Conservation (phyloP, 306 rosid genomes). For the Sicyos edulis region DNA sequence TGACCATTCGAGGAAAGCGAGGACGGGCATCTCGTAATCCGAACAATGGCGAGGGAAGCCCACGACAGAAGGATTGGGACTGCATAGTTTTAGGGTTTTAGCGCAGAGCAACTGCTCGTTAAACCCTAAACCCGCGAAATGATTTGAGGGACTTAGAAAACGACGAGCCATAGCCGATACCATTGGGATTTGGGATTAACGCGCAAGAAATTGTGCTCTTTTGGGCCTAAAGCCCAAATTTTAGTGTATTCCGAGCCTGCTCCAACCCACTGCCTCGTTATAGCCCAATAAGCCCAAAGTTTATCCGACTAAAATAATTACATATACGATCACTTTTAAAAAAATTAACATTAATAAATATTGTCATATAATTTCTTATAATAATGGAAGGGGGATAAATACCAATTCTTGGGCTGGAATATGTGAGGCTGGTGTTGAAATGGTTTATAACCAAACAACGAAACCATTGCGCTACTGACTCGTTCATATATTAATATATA, state of each 20-base stretch:
- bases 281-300: slow-evolving; percentile 2
- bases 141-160: neutral
- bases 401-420: no score
- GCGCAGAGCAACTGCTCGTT: slow-evolving; percentile 27
- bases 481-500: no score
- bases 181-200: no score
- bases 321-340: no score
- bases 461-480: no score
- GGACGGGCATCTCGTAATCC: slow-evolving; percentile 18
- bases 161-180: no score
- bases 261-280: neutral
- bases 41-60: slow-evolving; percentile 33
- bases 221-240: neutral
- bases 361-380: no score
- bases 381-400: no score
- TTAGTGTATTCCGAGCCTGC: neutral
- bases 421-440: no score
- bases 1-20: slow-evolving; percentile 21
- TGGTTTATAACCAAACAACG: no score
- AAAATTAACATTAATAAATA: no score
- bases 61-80: slow-evolving; percentile 37
- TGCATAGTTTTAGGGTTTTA: slow-evolving; percentile 32
- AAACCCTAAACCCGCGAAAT: slow-evolving; percentile 26
- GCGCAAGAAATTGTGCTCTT: neutral
- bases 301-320: no score